Conservation (phyloP, 2,329 filamentous ascomycete species). For the Decorospora gaudefroyi region DNA sequence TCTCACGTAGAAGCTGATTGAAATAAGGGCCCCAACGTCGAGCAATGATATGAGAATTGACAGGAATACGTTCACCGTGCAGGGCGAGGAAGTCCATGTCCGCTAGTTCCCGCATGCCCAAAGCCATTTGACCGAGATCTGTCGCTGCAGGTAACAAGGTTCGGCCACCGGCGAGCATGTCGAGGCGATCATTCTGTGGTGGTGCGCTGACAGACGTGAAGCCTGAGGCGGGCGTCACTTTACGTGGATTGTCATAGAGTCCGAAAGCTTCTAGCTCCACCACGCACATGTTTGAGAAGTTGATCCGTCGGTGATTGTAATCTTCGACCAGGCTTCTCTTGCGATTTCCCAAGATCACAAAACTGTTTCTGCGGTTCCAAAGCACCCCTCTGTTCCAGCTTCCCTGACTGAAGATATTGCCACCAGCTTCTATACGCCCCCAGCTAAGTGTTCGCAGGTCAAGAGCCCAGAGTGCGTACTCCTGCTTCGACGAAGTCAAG, state of each 20-base stretch:
- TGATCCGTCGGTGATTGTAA: slow-evolving; percentile 96
- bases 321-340: slow-evolving; percentile 94
- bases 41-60: slow-evolving; percentile 87
- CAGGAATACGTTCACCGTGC: slow-evolving; percentile 85
- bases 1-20: slow-evolving; percentile 85
- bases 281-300: slow-evolving; percentile 95
- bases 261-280: slow-evolving; percentile 97
- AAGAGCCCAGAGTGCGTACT: slow-evolving; percentile 95
- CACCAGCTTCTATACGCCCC: slow-evolving; percentile 91
- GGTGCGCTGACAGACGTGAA: slow-evolving; percentile 83
- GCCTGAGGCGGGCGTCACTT: slow-evolving; percentile 74
- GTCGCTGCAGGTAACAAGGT: slow-evolving; percentile 77
- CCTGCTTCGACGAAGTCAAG: slow-evolving; percentile 94
- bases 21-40: slow-evolving; percentile 96
- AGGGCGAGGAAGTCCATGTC: slow-evolving; percentile 98
- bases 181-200: slow-evolving; percentile 57
- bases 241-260: slow-evolving; percentile 92
- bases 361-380: slow-evolving; percentile 91
- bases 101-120: slow-evolving; percentile 79
- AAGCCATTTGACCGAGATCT: slow-evolving; percentile 79
- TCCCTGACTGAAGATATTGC: slow-evolving; percentile 91
- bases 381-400: slow-evolving; percentile 97
- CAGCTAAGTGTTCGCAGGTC: slow-evolving; percentile 87
- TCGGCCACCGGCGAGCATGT: slow-evolving; percentile 72
- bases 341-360: slow-evolving; percentile 91